Conservation (phyloP, 176 grass and related monocot species). For the Juncus inflexus region DNA sequence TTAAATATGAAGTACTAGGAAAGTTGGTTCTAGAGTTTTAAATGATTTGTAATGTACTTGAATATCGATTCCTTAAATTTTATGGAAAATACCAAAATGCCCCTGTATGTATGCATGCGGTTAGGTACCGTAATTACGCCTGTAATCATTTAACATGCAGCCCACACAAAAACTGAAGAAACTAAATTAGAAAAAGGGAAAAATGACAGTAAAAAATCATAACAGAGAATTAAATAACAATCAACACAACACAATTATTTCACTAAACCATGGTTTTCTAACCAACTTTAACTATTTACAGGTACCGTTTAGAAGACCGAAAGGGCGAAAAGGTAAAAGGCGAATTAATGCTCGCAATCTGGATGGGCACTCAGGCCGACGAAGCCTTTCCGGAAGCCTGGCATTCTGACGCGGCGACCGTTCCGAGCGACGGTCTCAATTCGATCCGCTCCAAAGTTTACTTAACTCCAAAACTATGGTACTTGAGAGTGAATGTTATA, state of each 20-base stretch:
- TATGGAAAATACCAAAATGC: not conserved
- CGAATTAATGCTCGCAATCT: constrained; percentile 59
- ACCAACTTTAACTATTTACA: not conserved
- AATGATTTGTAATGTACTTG: constrained; percentile 20
- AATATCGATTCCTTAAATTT: no score
- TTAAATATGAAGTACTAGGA: no score
- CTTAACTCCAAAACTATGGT: constrained; percentile 67
- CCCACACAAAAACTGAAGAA: no score
- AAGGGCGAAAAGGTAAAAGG: constrained; percentile 46
- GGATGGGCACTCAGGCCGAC: constrained; percentile 55
- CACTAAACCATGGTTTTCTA: no score
- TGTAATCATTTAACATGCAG: no score
- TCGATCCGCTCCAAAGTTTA: constrained; percentile 66
- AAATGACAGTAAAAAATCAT: no score
- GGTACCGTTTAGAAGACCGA: constrained; percentile 39
- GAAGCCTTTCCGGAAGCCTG: constrained; percentile 60
- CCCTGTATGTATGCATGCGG: no score
- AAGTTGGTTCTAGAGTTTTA: constrained; percentile 39
- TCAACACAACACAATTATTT: no score
- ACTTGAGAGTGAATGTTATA: constrained; percentile 54
- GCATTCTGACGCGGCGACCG: constrained; percentile 57
- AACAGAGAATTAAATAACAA: no score
- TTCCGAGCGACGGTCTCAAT: constrained; percentile 46
- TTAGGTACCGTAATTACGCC: no score
- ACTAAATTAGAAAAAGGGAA: no score